Base-by-base conservation (phyloP, 129 eudicot genomes). In the Escallonia rubra region DNA sequence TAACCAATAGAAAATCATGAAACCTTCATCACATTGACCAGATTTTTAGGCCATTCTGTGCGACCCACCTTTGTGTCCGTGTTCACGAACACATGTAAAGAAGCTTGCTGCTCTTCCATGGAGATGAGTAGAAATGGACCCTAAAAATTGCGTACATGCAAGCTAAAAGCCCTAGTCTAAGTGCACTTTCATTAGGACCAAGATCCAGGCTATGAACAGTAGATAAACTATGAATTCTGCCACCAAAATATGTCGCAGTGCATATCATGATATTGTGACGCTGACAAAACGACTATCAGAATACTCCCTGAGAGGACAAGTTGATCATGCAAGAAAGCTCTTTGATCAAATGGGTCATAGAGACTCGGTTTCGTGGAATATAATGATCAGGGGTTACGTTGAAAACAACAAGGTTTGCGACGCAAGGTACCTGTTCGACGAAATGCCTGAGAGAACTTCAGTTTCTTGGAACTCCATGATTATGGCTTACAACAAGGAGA, bases 391-490 rank as follows among this genome's bases (percentile, higher is more conserved):
- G 16, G 50, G 63, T 8, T 53, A 59, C 45, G 34, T 65, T 7
- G 52, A 70, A 50, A 59, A 65, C 61, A 43, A 38, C 10, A 67
- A 13, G 48, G 49, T 65, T 38, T 10, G 15, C 1, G 34, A 50
- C 15, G 77, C 77, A 54, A 52, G 74, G 44, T 34, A 69, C 34
- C 58, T 75, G 77, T 80, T 74, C 44, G 84, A 80, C 45, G 54
- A 59, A 65, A 74, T 71, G 71, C 62, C 80, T 40, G 73, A 57
- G 43, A 65, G 71, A 14, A 78, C 51, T 40, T 49, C 23, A n/a
- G 39, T 78, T 61, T 66, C 73, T 62, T 67, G 59, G 73, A 57
- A 63, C 41, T 42, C 66, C 63, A 43, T 71, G 69, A 65, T 70
- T 7, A 59, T 57, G 64, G 72, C 63, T 52, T 68, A 54, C 42